phyloP scores from a whole-genome alignment of 108 stramenopile genomes.

The Cyclotella cryptica region DNA sequence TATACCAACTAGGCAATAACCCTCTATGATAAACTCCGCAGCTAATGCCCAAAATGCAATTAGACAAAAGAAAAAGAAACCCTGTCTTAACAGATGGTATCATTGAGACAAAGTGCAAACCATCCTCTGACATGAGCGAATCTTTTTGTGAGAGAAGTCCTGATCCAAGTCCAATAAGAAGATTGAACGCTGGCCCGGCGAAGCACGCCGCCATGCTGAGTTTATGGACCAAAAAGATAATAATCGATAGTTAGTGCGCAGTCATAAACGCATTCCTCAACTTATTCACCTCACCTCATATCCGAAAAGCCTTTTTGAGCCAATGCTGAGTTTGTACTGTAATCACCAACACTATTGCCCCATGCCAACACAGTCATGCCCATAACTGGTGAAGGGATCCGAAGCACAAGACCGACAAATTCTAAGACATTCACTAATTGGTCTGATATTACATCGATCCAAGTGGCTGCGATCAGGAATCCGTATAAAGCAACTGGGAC shows the following conservation, averaged over 20 bases:
- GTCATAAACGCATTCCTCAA: not conserved
- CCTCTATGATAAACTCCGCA: slow-evolving; percentile 24
- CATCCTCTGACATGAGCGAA: slow-evolving; percentile 23
- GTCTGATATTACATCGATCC: slow-evolving; percentile 93
- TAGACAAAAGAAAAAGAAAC: slow-evolving; percentile 24
- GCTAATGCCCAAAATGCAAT: slow-evolving; percentile 13
- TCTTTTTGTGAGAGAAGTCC: slow-evolving; percentile 60
- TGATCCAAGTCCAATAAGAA: slow-evolving; percentile 78
- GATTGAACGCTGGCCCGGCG: slow-evolving; percentile 95
- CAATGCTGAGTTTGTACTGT: slow-evolving; percentile 90
- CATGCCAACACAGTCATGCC: slow-evolving; percentile 94
- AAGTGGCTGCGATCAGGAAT: slow-evolving; percentile 85
- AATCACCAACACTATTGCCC: slow-evolving; percentile 92
- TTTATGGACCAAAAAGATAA: not conserved
- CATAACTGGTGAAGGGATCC: slow-evolving; percentile 82
- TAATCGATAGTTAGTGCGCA: not conserved
- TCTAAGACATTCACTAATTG: slow-evolving; percentile 79
- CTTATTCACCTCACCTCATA: slow-evolving; percentile 54
- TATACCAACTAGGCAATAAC: slow-evolving; percentile 8
- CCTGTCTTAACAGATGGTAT: slow-evolving; percentile 22
- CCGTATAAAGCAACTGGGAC: slow-evolving; percentile 79
- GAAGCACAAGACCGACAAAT: slow-evolving; percentile 78
- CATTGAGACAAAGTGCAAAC: slow-evolving; percentile 15
- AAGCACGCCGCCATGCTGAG: slow-evolving; percentile 76
- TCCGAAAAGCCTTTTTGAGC: slow-evolving; percentile 89